phyloP scores from a whole-genome alignment of 805 yeast genomes.

The Vanderwaltozyma yarrowii region DNA sequence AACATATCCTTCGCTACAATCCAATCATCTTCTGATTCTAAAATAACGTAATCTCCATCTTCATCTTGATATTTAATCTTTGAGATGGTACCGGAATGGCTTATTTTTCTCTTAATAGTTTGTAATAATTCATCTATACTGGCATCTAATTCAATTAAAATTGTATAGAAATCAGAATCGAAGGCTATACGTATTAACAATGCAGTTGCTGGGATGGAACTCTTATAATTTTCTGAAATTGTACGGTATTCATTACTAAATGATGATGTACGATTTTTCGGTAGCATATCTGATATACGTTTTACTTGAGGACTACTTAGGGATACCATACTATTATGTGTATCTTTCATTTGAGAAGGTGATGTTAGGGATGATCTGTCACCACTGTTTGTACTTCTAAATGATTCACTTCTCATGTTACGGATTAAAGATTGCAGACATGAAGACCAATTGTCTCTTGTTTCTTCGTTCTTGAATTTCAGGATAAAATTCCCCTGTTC shows the following conservation, averaged over 20 bases:
- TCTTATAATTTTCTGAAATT: constrained; percentile 33
- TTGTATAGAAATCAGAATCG: constrained; percentile 46
- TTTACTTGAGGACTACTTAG: constrained; percentile 16
- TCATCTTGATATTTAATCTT: constrained; percentile 81
- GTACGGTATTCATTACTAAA: constrained; percentile 30
- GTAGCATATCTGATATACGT: constrained; percentile 23
- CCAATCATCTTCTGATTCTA: constrained; percentile 86
- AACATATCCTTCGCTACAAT: constrained; percentile 67
- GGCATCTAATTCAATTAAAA: constrained; percentile 48
- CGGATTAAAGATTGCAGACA: constrained; percentile 39
- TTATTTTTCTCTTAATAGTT: constrained; percentile 48
- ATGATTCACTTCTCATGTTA: constrained; percentile 26
- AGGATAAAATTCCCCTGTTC: constrained; percentile 82
- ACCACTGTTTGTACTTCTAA: constrained; percentile 20
- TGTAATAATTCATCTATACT: constrained; percentile 43
- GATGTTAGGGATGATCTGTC: constrained; percentile 17
- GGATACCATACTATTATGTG: constrained; percentile 24
- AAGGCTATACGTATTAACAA: constrained; percentile 34
- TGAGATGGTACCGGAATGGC: constrained; percentile 40
- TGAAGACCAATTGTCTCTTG: constrained; percentile 69
- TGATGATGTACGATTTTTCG: constrained; percentile 13
- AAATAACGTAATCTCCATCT: constrained; percentile 85
- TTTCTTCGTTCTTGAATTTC: constrained; percentile 75
- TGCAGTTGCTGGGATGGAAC: constrained; percentile 30
- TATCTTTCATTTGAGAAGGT: constrained; percentile 4